Evolutionary conservation across 192 early-diverging fungal genomes (phyloP), one percentile per base, ranked within the genome.

Genomic region (Backusella sp.): DNA sequence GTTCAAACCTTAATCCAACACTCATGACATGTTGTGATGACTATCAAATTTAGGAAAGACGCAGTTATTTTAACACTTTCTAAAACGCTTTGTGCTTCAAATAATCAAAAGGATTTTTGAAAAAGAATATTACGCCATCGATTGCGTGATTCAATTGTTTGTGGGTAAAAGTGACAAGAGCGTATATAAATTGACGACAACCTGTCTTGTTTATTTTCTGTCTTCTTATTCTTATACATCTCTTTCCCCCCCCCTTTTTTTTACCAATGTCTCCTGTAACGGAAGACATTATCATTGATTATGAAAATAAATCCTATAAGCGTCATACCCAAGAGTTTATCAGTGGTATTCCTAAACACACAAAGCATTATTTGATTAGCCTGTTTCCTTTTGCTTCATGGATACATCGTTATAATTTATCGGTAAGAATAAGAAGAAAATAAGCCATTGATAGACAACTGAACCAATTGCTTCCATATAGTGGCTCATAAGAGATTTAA

Each of bases 401-500:
- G 80, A 75, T 82, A 9, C 71, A 70, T 68, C 77, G 74, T n/a
- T 82, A 82, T 53, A 78, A 82, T 49, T 17, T 49, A 49, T 49
- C 46, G 6, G 46, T 49, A n/a, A 21, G 46, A 12, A 39, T 11
- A 12, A 39, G 11, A 39, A 7, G 1, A 37, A 39, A 39, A 39
- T 11, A 39, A 39, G 37, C 4, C 9, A 39, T 39, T 32, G 32
- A 32, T 32, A 32, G 37, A 39, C 11, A 11, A 8, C 11, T 39
- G 9, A 39, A 39, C 9, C 9, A 39, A 39, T 39, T 39, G 9
- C 11, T 39, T 39, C 37, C 17, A 49, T n/a, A 44, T 41, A 80
- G 36, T 90, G 88, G 88, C 76, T 86, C 9, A n/a, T 84, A 21
- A 79, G 84, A 17, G 88, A 90, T 77, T 39, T 85, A 8, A 86